phyloP scores from a whole-genome alignment of 2,329 filamentous ascomycete genomes.

The Alternaria sp. region DNA sequence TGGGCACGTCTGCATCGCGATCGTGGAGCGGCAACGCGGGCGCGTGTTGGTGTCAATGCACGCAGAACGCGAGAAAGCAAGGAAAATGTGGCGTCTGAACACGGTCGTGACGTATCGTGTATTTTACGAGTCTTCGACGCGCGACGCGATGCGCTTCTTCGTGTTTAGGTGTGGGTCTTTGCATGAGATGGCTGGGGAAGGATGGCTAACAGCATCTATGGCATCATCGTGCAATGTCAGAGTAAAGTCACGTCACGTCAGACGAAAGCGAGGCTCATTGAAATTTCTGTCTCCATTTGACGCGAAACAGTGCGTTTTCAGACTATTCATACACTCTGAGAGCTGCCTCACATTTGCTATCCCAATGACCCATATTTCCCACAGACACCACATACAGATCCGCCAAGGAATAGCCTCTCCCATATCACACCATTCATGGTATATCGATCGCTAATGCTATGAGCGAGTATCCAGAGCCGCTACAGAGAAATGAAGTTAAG shows the following conservation, averaged over 20 bases:
- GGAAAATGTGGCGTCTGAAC: conserved; percentile 5
- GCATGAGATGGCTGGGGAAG: conserved; percentile 3
- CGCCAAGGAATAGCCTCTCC: conserved; percentile 34
- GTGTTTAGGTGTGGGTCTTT: background rate
- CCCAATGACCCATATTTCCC: conserved; percentile 8
- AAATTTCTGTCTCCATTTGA: conserved; percentile 27
- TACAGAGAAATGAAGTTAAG: conserved; percentile 45
- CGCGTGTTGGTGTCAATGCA: background rate
- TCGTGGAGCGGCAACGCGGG: background rate
- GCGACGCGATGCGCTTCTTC: conserved; percentile 2
- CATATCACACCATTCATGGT: conserved; percentile 36
- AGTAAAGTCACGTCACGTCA: background rate
- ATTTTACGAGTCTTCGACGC: background rate
- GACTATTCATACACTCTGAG: conserved; percentile 34
- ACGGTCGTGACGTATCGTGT: conserved; percentile 14
- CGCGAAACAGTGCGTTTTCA: conserved; percentile 18
- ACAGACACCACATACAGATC: conserved; percentile 20
- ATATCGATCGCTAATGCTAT: conserved; percentile 42
- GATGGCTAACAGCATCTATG: background rate
- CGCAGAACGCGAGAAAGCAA: too few species aligned
- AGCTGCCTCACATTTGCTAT: conserved; percentile 10
- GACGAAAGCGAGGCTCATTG: background rate
- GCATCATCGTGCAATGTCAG: background rate
- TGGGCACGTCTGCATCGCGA: background rate
- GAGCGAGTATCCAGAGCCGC: conserved; percentile 45